phyloP scores from a whole-genome alignment of 2,329 filamentous ascomycete species.

The Neospermospora avenae region DNA sequence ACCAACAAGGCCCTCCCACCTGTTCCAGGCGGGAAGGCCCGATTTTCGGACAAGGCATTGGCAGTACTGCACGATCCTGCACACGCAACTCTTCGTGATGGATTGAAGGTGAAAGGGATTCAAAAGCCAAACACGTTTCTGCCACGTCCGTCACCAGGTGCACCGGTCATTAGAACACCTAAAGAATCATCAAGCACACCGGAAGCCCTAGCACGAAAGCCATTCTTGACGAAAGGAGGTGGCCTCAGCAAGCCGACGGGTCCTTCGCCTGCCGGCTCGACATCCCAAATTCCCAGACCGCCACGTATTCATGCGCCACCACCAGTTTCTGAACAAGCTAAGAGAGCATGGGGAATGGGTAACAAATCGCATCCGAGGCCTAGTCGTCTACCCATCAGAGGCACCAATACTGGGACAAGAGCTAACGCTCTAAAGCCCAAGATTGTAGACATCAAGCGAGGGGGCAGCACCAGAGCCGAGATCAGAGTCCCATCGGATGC shows the following conservation, averaged over 20 bases:
- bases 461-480: background rate
- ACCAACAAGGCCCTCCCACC: background rate
- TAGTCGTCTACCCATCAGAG: background rate
- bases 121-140: background rate
- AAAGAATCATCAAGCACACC: background rate
- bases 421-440: background rate
- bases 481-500: background rate
- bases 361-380: background rate
- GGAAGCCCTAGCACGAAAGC: background rate
- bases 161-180: background rate
- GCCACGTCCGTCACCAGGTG: background rate
- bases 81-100: background rate
- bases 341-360: background rate
- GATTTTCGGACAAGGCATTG: background rate
- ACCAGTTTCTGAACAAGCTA: background rate
- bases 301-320: background rate
- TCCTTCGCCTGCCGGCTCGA: background rate
- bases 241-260: background rate
- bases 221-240: background rate
- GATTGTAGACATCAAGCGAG: background rate
- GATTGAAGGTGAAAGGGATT: background rate
- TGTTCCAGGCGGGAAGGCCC: background rate
- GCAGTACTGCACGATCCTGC: background rate
- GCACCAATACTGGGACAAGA: background rate
- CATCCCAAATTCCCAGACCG: background rate